These are phyloP conservation scores for Keithomyces neogunnii DNA, from an alignment of 2,329 filamentous ascomycete species.

Conservation along the genomic window DNA sequence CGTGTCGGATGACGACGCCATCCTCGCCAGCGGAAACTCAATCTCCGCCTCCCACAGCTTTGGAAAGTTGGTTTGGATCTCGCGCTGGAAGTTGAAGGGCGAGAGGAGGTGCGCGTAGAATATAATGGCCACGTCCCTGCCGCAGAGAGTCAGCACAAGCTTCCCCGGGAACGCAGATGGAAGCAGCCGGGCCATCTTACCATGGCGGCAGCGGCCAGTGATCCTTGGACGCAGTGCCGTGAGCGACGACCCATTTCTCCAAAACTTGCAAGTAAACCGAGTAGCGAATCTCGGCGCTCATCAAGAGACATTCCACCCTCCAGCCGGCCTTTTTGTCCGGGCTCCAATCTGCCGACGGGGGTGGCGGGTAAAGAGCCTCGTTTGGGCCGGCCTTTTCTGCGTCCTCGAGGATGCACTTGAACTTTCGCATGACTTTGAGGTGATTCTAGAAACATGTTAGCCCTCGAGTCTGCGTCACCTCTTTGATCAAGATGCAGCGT, in stretches of 20 bases:
- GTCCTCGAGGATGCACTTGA: background rate
- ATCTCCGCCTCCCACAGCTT: background rate
- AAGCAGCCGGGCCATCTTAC: background rate
- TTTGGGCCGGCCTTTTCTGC: background rate
- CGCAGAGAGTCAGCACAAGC: background rate
- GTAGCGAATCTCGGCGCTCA: conserved; percentile 1
- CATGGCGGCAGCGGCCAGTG: background rate
- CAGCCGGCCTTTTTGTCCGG: background rate
- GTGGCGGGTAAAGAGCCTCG: background rate
- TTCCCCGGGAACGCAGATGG: no score
- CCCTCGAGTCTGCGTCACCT: background rate
- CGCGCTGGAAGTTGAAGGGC: background rate
- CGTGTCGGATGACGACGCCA: background rate
- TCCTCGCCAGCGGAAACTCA: background rate
- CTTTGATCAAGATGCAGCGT: no score
- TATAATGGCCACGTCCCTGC: background rate
- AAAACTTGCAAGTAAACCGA: background rate
- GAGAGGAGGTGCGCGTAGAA: conserved; percentile 1
- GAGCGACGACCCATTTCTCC: background rate
- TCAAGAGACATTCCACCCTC: background rate
- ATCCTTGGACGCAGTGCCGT: background rate
- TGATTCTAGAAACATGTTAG: background rate
- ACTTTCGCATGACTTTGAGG: background rate
- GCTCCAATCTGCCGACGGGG: background rate
- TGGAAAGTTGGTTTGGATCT: background rate